phyloP scores from a whole-genome alignment of 2,329 filamentous ascomycete genomes.

The Colletotrichum sp. region DNA sequence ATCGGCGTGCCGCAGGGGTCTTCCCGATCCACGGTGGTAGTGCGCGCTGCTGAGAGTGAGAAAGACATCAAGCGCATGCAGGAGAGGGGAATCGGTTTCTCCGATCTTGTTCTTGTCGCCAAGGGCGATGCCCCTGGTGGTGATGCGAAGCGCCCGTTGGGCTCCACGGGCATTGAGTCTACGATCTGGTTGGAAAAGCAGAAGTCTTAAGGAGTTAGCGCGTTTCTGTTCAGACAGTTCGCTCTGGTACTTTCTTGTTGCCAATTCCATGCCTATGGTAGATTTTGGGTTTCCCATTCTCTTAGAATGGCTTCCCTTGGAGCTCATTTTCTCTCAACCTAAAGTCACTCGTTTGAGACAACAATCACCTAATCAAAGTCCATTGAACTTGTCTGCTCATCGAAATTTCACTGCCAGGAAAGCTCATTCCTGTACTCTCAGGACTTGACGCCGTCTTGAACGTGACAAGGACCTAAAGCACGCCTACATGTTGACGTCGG shows the following conservation, averaged over 20 bases:
- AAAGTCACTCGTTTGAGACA: not conserved
- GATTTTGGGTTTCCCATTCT: not conserved
- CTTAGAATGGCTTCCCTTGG: not conserved
- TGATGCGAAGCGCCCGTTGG: not conserved
- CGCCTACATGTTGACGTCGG: not conserved
- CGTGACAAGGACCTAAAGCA: not conserved
- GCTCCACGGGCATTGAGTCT: not conserved
- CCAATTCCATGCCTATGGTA: rapidly evolving
- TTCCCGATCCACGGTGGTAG: not conserved
- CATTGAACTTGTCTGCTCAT: not conserved
- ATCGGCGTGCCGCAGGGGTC: not conserved
- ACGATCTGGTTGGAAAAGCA: not conserved
- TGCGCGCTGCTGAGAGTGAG: not conserved
- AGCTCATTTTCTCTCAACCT: not conserved
- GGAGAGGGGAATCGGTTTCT: not conserved
- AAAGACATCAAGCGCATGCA: not conserved
- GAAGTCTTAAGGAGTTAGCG: not conserved
- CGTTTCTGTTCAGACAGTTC: not conserved
- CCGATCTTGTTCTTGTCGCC: not conserved
- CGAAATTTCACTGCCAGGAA: rapidly evolving
- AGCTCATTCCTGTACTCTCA: not conserved
- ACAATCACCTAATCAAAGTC: not conserved
- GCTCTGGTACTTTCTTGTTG: not conserved
- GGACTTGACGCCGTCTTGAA: not conserved
- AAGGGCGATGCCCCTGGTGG: not conserved